These are phyloP conservation scores for Talaromyces sp. DNA, from an alignment of 2,329 filamentous ascomycete species.

Conservation along the genomic window DNA sequence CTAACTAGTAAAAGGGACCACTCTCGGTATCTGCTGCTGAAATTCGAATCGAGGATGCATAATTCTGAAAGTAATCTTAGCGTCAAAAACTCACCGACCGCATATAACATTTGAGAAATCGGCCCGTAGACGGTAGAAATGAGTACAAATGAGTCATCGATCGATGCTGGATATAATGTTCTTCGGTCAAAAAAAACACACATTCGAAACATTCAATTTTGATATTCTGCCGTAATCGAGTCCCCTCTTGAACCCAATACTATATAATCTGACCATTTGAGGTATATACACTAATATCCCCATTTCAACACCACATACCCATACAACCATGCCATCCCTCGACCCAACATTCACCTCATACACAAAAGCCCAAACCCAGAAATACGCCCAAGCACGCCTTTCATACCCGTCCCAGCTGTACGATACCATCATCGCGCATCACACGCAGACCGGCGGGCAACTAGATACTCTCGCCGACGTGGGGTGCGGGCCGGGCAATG, in stretches of 20 bases:
- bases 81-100: background rate
- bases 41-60: background rate
- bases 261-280: background rate
- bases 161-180: background rate
- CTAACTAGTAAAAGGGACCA: background rate
- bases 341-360: conserved; percentile 20
- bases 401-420: conserved; percentile 50
- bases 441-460: conserved; percentile 42
- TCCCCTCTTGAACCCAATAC: too few species aligned
- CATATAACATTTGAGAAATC: background rate
- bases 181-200: background rate
- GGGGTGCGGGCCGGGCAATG: conserved; percentile 54
- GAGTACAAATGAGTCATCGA: background rate
- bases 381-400: conserved; percentile 35
- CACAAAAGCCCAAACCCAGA: conserved; percentile 22
- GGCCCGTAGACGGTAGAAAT: background rate
- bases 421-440: conserved; percentile 42
- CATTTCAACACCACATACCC: background rate
- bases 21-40: too few species aligned
- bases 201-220: background rate
- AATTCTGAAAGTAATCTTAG: background rate
- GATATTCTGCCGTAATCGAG: too few species aligned
- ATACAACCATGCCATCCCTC: background rate
- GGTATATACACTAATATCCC: background rate
- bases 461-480: conserved; percentile 47